phyloP scores from a whole-genome alignment of 2,329 filamentous ascomycete genomes.

The Pyrenochaeta sp. region DNA sequence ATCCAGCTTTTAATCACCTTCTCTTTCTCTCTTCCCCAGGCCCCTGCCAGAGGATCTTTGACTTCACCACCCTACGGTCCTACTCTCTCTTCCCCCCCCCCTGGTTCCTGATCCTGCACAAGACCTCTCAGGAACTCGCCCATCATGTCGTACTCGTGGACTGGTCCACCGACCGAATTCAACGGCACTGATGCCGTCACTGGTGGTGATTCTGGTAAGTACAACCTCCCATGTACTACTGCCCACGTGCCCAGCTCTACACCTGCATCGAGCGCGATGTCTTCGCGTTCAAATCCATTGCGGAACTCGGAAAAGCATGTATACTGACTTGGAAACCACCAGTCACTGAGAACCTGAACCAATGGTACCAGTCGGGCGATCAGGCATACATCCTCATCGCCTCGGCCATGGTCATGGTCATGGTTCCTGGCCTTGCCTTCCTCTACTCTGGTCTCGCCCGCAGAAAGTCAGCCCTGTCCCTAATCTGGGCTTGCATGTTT shows the following conservation, averaged over 20 bases:
- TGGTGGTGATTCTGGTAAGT: conserved; percentile 83
- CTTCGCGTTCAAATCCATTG: neutral
- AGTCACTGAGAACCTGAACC: conserved; percentile 90
- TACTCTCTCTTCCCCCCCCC: no score
- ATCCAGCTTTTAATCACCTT: conserved; percentile 26
- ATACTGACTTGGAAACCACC: conserved; percentile 23
- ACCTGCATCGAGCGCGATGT: conserved; percentile 7
- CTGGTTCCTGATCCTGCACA: conserved; percentile 15
- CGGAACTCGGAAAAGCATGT: neutral
- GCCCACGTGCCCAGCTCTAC: conserved; percentile 31
- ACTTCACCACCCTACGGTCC: conserved; percentile 6
- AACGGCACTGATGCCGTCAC: conserved; percentile 66
- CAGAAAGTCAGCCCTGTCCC: conserved; percentile 93
- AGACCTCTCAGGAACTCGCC: conserved; percentile 17
- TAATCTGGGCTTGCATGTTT: conserved; percentile 98
- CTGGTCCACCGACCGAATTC: conserved; percentile 56
- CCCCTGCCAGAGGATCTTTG: conserved; percentile 21
- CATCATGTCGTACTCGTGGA: conserved; percentile 60
- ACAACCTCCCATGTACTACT: conserved; percentile 16
- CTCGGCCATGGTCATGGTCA: conserved; percentile 92
- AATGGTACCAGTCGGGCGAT: conserved; percentile 93
- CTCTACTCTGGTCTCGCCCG: conserved; percentile 97
- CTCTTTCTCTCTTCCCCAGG: conserved; percentile 18
- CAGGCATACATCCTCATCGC: conserved; percentile 91
- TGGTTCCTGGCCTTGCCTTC: conserved; percentile 96